A percentile compares a stretch with the other conserved stretches of the same genome.
Evolutionary conservation across 192 early-diverging fungal genomes (phyloP).

Genomic region (Linnemannia zychae): DNA sequence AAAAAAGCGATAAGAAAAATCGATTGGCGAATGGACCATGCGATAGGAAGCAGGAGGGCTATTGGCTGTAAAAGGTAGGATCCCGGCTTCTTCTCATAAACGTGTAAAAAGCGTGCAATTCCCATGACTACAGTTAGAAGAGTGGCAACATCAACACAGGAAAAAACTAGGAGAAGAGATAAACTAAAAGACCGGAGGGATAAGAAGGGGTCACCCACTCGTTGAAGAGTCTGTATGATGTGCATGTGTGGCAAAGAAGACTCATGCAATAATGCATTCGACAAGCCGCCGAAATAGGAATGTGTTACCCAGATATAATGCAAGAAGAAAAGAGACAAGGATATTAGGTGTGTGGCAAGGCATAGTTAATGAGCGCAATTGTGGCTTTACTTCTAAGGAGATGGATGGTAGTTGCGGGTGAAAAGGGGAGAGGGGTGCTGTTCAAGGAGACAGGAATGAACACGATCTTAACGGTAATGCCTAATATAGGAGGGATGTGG

Average conservation of each 20-base stretch:
- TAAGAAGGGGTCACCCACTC: slow-evolving; percentile 19
- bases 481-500: not conserved
- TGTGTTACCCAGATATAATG: too few species aligned
- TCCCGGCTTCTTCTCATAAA: not conserved
- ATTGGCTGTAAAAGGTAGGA: not conserved
- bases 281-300: too few species aligned
- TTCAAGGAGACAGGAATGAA: not conserved
- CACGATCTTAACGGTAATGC: not conserved
- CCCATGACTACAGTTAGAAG: too few species aligned
- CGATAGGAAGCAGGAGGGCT: not conserved
- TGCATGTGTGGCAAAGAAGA: too few species aligned
- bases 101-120: not conserved
- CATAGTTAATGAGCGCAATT: too few species aligned
- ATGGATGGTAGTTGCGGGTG: not conserved
- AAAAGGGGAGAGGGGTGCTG: not conserved
- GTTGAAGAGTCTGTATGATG: not conserved
- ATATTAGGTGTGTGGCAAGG: too few species aligned
- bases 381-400: not conserved
- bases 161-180: slow-evolving; percentile 9
- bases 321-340: too few species aligned
- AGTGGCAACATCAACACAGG: not conserved
- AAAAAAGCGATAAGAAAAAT: slow-evolving; percentile 7
- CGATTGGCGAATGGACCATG: not conserved
- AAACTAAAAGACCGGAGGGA: not conserved
- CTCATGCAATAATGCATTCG: too few species aligned